phyloP scores from a whole-genome alignment of 331 rosid species.

The Prunus yedoensis region DNA sequence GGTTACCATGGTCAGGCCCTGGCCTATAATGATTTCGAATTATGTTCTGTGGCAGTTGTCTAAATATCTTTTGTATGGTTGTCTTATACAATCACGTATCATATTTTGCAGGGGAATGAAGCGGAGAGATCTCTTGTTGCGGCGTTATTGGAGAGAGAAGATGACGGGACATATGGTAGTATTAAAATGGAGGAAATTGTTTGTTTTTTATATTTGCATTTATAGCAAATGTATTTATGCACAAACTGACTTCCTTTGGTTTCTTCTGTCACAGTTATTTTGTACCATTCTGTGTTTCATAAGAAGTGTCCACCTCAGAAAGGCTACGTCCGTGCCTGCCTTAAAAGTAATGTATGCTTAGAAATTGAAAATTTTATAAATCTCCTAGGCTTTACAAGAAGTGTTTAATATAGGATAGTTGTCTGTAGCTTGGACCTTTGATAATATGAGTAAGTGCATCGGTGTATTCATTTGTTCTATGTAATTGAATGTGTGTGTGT shows the following conservation, averaged over 20 bases:
- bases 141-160: conserved; percentile 95
- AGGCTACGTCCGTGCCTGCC: conserved; percentile 88
- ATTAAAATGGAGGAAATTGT: conserved; percentile 15
- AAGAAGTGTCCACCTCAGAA: conserved; percentile 70
- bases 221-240: conserved; percentile 16
- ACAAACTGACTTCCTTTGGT: conserved; percentile 40
- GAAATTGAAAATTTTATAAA: conserved; percentile 17
- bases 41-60: conserved; percentile 13
- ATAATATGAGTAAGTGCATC: conserved; percentile 5
- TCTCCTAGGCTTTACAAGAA: conserved; percentile 6
- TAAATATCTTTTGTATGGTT: conserved; percentile 3
- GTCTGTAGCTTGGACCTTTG: background rate
- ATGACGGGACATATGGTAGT: conserved; percentile 85
- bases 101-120: conserved; percentile 70
- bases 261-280: conserved; percentile 68
- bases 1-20: conserved; percentile 78
- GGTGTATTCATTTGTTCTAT: background rate
- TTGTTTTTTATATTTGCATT: background rate
- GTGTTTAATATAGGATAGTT: background rate
- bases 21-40: conserved; percentile 26
- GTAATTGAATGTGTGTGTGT: background rate
- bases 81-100: conserved; percentile 17
- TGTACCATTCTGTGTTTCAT: conserved; percentile 84
- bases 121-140: conserved; percentile 74
- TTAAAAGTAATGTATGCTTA: conserved; percentile 92